phyloP scores from a whole-genome alignment of 192 early-diverging fungal species.

The Linnemannia exigua region DNA sequence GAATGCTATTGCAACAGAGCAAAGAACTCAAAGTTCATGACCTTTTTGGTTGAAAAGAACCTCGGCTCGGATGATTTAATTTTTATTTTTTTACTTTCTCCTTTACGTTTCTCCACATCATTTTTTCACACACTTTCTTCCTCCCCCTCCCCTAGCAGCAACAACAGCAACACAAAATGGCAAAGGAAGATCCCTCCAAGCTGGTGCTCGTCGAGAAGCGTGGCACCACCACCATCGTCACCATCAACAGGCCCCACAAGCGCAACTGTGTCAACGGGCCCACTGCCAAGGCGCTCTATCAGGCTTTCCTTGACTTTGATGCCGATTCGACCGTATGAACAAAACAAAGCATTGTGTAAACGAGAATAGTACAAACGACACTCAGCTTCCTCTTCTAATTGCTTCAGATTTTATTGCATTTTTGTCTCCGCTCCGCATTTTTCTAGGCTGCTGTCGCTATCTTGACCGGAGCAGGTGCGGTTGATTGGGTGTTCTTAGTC shows the following conservation, averaged over 20 bases:
- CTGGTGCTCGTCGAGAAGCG: conserved; percentile 46
- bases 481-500: neutral
- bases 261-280: conserved; percentile 64
- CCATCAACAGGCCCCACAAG: conserved; percentile 59
- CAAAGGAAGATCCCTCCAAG: conserved; percentile 21
- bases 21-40: too few relatives aligned
- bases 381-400: neutral
- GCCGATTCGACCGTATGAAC: conserved; percentile 47
- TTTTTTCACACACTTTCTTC: neutral
- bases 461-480: conserved; percentile 60
- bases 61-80: conserved; percentile 8
- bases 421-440: too few relatives aligned
- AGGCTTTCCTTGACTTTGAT: conserved; percentile 66
- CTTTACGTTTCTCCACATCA: neutral
- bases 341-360: neutral
- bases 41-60: neutral
- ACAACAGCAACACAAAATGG: conserved; percentile 12
- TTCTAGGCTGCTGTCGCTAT: conserved; percentile 56
- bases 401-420: neutral
- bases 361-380: neutral
- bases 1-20: too few relatives aligned
- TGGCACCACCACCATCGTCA: conserved; percentile 41
- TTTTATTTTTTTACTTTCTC: neutral
- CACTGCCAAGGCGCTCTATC: conserved; percentile 57
- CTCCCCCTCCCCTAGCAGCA: neutral